Percentiles rank a stretch among this genome's conserved stretches.
Conservation (phyloP, 148 eudicot species). For the Vaccinium corymbosum region DNA sequence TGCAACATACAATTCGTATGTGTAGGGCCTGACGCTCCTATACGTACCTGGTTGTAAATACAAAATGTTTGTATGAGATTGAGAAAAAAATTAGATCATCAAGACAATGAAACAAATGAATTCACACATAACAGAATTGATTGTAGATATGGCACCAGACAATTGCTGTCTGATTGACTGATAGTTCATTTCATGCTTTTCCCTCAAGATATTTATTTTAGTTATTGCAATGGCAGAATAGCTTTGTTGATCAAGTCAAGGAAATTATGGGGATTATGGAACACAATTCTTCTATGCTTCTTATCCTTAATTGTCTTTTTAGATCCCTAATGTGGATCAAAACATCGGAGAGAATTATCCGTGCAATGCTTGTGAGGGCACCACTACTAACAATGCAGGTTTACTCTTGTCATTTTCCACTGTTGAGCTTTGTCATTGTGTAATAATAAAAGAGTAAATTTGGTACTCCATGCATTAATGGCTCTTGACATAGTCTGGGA, state of each 20-base stretch:
- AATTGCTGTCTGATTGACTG: background rate
- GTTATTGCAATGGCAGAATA: conserved; percentile 4
- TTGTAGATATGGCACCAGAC: background rate
- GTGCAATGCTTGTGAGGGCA: conserved; percentile 12
- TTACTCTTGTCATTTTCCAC: conserved; percentile 7
- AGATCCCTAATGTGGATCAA: background rate
- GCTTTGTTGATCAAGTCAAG: background rate
- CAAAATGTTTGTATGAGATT: background rate
- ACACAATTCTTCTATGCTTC: background rate
- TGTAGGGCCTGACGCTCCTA: background rate
- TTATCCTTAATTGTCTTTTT: background rate
- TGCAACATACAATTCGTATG: background rate
- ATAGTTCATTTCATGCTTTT: background rate
- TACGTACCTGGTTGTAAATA: background rate
- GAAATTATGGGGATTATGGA: background rate
- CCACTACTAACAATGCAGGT: conserved; percentile 21
- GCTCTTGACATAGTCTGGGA: no score
- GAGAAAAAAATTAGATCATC: background rate
- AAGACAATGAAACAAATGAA: background rate
- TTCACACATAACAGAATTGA: background rate
- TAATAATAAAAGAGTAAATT: background rate
- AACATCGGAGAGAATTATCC: conserved; percentile 16
- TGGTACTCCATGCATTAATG: no score
- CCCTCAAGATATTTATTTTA: background rate
- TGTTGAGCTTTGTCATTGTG: conserved; percentile 2